Evolutionary conservation across 345 rosid species (phyloP), one percentile per base, ranked within the genome.

Genomic region (Aurinia saxatilis): DNA sequence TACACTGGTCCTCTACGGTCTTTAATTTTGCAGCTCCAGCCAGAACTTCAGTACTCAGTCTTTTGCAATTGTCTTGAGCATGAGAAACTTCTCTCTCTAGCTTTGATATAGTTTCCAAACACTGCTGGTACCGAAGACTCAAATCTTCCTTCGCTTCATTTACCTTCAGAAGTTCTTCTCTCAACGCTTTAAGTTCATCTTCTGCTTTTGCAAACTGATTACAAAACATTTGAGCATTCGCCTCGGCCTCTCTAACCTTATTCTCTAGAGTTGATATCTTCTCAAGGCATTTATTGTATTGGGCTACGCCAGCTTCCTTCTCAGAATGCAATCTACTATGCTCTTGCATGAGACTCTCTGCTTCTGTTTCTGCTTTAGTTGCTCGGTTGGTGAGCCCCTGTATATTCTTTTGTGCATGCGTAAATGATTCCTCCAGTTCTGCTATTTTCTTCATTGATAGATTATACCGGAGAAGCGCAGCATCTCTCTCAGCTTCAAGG

Each of bases 401-500:
- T 5, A 82, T 63, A 50, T 81, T 76, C 65, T 78, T 75, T 73
- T 78, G 75, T 44, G 80, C 77, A 66, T 54, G 72, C 57, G 65
- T 39, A 41, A 86, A 74, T 48, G 44, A 67, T 50, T 50, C 71
- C 77, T 86, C 95, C 21, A 87, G 69, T 27, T 29, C 64, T n/a
- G 84, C 60, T 64, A 90, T 80, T 73, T 75, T 83, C 57, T 86
- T 80, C 80, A 83, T 46, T 52, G 86, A 80, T 60, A 78, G 81
- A 70, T 86, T 82, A 69, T 77, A 84, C 53, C 71, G 84, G 75
- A 79, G 79, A 81, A 83, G 80, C 37, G 71, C 75, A 23, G 78
- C 83, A 73, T 95, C 96, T 46, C 79, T 82, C 79, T 87, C 95
- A n/a, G 80, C 72, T 75, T 87, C 86, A 60, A 84, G 66, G 60